phyloP scores from a whole-genome alignment of 2,329 filamentous ascomycete species.

The Hymenoscyphus fraxineus region DNA sequence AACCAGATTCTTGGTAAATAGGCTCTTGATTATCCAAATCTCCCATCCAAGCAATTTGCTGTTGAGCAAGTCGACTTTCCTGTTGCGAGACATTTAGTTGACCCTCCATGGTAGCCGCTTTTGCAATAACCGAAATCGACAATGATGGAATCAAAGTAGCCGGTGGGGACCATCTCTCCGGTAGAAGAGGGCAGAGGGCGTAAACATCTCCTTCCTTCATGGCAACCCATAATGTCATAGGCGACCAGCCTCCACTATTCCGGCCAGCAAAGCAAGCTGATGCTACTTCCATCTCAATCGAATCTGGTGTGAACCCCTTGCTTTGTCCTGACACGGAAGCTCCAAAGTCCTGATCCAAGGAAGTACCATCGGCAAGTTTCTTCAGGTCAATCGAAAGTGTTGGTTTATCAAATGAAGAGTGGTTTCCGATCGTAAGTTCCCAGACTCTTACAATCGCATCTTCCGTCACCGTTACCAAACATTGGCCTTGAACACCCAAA shows the following conservation, averaged over 20 bases:
- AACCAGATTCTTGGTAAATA: slow-evolving; percentile 46
- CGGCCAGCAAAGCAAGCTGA: slow-evolving; percentile 73
- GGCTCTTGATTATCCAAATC: slow-evolving; percentile 63
- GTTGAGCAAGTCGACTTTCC: slow-evolving; percentile 56
- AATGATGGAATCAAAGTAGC: slow-evolving; percentile 76
- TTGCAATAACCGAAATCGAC: slow-evolving; percentile 76
- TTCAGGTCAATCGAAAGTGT: slow-evolving; percentile 81
- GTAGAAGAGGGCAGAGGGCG: slow-evolving; percentile 84
- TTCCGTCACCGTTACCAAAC: slow-evolving; percentile 81
- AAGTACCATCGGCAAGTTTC: slow-evolving; percentile 81
- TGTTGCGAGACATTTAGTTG: slow-evolving; percentile 51
- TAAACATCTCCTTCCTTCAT: slow-evolving; percentile 94
- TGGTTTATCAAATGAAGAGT: slow-evolving; percentile 82
- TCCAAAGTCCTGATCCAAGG: slow-evolving; percentile 76
- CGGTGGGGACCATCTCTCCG: slow-evolving; percentile 77
- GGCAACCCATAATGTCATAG: slow-evolving; percentile 96
- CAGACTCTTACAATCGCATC: slow-evolving; percentile 87
- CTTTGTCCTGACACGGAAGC: slow-evolving; percentile 70
- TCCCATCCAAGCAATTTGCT: slow-evolving; percentile 65
- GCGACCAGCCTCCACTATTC: slow-evolving; percentile 78
- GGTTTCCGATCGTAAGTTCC: slow-evolving; percentile 80
- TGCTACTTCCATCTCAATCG: slow-evolving; percentile 89
- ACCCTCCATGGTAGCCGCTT: slow-evolving; percentile 60
- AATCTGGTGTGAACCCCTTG: slow-evolving; percentile 82
- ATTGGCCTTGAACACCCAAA: slow-evolving; percentile 74